Base-by-base conservation (phyloP, 345 rosid species). In the Camelina neglecta region DNA sequence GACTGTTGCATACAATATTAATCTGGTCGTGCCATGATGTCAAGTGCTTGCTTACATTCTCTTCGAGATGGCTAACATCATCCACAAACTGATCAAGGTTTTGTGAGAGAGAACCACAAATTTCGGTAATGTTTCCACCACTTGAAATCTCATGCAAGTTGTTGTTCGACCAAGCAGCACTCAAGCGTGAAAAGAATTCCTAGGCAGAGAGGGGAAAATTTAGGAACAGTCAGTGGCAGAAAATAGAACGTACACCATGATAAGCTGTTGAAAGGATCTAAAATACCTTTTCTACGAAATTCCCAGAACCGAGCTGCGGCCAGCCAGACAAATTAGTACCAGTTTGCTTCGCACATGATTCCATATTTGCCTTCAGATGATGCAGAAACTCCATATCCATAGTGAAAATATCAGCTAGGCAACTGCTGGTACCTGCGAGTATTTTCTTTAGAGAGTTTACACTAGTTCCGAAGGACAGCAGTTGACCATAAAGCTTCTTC, bases 321-420 rank as follows among this genome's bases (percentile, higher is more conserved):
- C 59, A 72, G 55, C 64, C 83, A 81, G 76, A 71, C 63, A 74
- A 58, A 66, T 75, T 57, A 69, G 80, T 47, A 60, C 75, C 71
- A 38, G 64, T 70, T 75, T 76, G 82, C 74, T 83, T 80, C 18
- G 84, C 75, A 76, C 77, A 81, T 76, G 84, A 85, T 47, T 80
- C 83, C 74, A 89, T 73, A 31, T 75, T 80, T 68, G 65, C 81
- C 81, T 86, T 87, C 76, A 94, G 76, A 76, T 84, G 81, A 75
- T 78, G 83, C 82, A 92, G 80, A 77, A 86, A 84, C 76, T 86
- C 87, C 75, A 80, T 69, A 75, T 92, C 90, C 83, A 82, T 77
- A 13, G 84, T 79, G 67, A 88, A 80, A 80, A 86, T 78, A 84
- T 82, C 82, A 59, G 83, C 76, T 29, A 86, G 54, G 54, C 79